phyloP scores from a whole-genome alignment of 2,329 filamentous ascomycete genomes.

The Botrytis hyacinthi region DNA sequence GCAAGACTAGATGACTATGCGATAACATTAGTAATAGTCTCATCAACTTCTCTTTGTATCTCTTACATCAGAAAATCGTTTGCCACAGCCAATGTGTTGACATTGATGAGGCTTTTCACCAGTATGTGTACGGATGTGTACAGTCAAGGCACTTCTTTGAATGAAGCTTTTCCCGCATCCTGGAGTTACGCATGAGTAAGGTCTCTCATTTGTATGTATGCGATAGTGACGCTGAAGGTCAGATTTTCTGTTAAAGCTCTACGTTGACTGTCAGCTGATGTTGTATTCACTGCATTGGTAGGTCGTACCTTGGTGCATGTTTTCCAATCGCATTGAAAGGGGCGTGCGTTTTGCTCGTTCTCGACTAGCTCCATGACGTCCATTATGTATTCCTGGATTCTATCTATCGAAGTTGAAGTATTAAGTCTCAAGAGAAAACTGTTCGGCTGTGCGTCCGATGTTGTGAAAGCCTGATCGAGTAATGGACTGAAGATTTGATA shows the following conservation, averaged over 20 bases:
- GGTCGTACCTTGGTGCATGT: conserved; percentile 58
- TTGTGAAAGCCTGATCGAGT: background rate
- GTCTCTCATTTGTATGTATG: conserved; percentile 70
- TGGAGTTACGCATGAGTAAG: conserved; percentile 59
- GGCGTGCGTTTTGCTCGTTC: conserved; percentile 60
- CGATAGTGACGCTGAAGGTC: conserved; percentile 68
- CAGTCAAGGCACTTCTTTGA: conserved; percentile 66
- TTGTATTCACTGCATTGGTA: background rate
- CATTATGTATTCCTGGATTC: conserved; percentile 43
- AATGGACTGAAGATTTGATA: background rate
- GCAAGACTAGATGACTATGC: conserved; percentile 40
- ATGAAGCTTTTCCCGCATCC: conserved; percentile 70
- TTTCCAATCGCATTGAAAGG: conserved; percentile 64
- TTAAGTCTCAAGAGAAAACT: background rate
- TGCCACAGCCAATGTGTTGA: conserved; percentile 62
- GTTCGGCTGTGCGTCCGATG: background rate
- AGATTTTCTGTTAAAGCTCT: conserved; percentile 73
- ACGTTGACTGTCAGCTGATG: conserved; percentile 21
- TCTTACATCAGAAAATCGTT: conserved; percentile 63
- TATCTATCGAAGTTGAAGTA: conserved; percentile 6
- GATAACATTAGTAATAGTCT: conserved; percentile 23
- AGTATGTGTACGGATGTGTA: conserved; percentile 69
- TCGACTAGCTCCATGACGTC: conserved; percentile 65
- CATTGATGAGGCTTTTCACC: conserved; percentile 72
- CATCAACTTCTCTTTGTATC: background rate